These are phyloP conservation scores for Aspergillus sp. DNA, from an alignment of 2,329 filamentous ascomycete species.

Conservation along the genomic window DNA sequence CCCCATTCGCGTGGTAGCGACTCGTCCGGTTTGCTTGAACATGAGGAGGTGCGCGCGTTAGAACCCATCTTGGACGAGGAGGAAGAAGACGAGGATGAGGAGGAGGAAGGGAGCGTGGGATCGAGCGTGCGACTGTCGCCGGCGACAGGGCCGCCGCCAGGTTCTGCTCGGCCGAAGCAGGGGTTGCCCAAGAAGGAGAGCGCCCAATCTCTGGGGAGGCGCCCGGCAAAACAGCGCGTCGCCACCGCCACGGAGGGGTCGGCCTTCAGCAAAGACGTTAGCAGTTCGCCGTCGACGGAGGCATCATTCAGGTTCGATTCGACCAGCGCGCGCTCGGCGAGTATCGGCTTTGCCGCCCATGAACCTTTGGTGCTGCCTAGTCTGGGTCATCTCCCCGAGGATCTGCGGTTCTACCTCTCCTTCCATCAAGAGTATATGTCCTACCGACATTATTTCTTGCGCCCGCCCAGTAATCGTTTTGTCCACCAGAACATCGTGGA, in stretches of 20 bases:
- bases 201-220: constrained; percentile 30
- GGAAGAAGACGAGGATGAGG: constrained; percentile 30
- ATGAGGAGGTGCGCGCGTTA: constrained; percentile 39
- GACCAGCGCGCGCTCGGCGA: constrained; percentile 33
- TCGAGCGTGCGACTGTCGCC: constrained; percentile 25
- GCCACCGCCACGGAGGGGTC: constrained; percentile 31
- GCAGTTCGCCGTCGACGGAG: constrained; percentile 54
- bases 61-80: constrained; percentile 47
- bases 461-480: constrained; percentile 69
- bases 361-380: constrained; percentile 26
- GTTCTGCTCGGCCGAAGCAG: constrained; percentile 19
- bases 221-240: constrained; percentile 22
- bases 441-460: constrained; percentile 78
- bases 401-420: constrained; percentile 74
- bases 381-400: constrained; percentile 49
- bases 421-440: constrained; percentile 79
- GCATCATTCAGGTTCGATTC: constrained; percentile 40
- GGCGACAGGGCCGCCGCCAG: constrained; percentile 12
- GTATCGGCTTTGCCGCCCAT: constrained; percentile 26
- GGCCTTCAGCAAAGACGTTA: constrained; percentile 45
- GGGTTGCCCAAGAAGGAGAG: constrained; percentile 28
- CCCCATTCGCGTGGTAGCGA: constrained; percentile 46
- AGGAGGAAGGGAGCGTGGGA: constrained; percentile 23
- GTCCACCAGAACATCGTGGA: constrained; percentile 70
- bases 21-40: constrained; percentile 53